Percentiles rank a stretch among this genome's conserved stretches.
Conservation (phyloP, 2,329 filamentous ascomycete species). For the Ceratocystis papillata region DNA sequence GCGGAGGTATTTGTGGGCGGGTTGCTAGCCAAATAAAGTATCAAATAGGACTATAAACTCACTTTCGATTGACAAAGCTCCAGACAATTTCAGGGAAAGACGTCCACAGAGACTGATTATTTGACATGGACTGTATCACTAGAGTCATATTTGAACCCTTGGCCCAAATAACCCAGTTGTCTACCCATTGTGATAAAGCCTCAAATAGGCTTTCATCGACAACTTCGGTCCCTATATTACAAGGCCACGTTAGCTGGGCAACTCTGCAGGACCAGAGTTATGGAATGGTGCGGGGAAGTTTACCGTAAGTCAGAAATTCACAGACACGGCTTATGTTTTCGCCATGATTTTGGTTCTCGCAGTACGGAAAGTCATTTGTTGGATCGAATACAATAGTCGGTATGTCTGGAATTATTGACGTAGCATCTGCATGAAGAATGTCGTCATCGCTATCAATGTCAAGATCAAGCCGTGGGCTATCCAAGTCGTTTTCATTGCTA, state of each 20-base stretch:
- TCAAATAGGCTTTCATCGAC: conserved; percentile 38
- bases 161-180: conserved; percentile 38
- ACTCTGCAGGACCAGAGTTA: neutral
- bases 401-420: conserved; percentile 26
- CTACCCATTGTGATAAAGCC: conserved; percentile 42
- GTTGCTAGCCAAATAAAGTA: neutral
- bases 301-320: conserved; percentile 33
- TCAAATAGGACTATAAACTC: neutral
- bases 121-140: conserved; percentile 36
- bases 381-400: conserved; percentile 33
- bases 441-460: conserved; percentile 13
- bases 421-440: neutral
- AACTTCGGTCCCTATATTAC: conserved; percentile 28
- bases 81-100: conserved; percentile 42
- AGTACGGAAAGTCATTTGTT: conserved; percentile 39
- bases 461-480: conserved; percentile 27
- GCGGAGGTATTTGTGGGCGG: neutral
- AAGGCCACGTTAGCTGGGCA: conserved; percentile 28
- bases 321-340: conserved; percentile 33
- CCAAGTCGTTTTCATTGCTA: conserved; percentile 25
- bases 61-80: conserved; percentile 29
- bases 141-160: conserved; percentile 30
- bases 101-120: conserved; percentile 43
- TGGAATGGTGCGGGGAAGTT: conserved; percentile 28
- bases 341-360: conserved; percentile 30